Conservation (phyloP, 225 moss, liverwort and hornwort genomes). For the Straminergon stramineum region DNA sequence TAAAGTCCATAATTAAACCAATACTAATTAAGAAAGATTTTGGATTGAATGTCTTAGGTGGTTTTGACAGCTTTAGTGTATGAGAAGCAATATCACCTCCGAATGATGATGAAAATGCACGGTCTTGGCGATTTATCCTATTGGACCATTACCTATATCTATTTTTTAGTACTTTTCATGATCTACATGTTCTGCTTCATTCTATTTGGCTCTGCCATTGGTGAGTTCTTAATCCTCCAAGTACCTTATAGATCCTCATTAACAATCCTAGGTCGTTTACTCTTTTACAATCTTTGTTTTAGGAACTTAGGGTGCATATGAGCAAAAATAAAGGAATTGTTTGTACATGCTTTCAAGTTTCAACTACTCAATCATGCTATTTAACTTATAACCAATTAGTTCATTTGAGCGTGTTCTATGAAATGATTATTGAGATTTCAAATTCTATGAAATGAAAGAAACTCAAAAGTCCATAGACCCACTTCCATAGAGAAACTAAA, state of each 20-base stretch:
- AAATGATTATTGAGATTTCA: background rate
- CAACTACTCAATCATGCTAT: background rate
- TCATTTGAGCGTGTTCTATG: background rate
- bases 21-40: background rate
- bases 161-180: slow-evolving; percentile 64
- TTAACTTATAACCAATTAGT: background rate
- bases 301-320: no score
- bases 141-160: slow-evolving; percentile 77
- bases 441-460: background rate
- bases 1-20: background rate
- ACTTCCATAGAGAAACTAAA: background rate
- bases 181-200: slow-evolving; percentile 70
- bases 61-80: slow-evolving; percentile 64
- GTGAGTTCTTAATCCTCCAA: slow-evolving; percentile 16
- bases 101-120: slow-evolving; percentile 99
- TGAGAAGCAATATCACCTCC: slow-evolving; percentile 77
- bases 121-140: slow-evolving; percentile 85
- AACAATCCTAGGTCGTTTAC: background rate
- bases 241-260: background rate
- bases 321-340: background rate
- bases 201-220: slow-evolving; percentile 55
- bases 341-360: background rate
- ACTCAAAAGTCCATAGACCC: background rate
- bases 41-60: slow-evolving; percentile 27
- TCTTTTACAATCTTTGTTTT: background rate